Evolutionary conservation across 352 stramenopile genomes (phyloP).

Genomic region (Phytophthora europaea): DNA sequence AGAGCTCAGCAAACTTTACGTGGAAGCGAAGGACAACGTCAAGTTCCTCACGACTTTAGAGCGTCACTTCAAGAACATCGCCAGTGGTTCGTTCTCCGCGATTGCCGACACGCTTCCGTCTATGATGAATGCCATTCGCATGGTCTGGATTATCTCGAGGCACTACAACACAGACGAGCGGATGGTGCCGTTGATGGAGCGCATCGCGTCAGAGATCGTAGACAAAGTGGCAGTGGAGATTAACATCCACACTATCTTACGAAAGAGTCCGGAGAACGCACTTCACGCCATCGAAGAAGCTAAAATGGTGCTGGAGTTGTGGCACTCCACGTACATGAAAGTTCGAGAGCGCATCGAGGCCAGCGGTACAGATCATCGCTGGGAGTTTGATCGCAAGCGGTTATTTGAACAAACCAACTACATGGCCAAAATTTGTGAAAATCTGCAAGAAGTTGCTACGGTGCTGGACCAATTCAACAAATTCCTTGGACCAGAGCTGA

Average conservation of each 20-base stretch:
- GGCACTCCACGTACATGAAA: constrained; percentile 96
- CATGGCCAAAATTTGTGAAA: constrained; percentile 96
- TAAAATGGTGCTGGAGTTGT: constrained; percentile 93
- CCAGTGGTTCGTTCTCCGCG: constrained; percentile 88
- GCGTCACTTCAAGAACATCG: constrained; percentile 97
- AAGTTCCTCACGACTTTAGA: constrained; percentile 98
- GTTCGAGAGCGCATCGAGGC: constrained; percentile 95
- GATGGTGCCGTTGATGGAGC: constrained; percentile 97
- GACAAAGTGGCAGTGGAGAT: constrained; percentile 94
- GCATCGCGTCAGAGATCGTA: constrained; percentile 95
- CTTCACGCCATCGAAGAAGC: constrained; percentile 91
- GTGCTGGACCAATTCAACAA: constrained; percentile 97
- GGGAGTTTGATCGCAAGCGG: constrained; percentile 96
- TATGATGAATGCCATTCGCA: constrained; percentile 98
- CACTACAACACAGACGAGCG: constrained; percentile 98
- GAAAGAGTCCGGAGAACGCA: constrained; percentile 78
- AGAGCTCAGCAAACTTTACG: constrained; percentile 95
- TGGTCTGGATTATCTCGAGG: constrained; percentile 98
- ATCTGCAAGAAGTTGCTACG: constrained; percentile 94
- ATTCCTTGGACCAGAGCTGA: constrained; percentile 96
- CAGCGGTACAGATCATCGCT: constrained; percentile 94
- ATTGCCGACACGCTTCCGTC: constrained; percentile 95
- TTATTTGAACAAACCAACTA: constrained; percentile 98
- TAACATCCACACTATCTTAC: constrained; percentile 93
- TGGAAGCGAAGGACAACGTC: constrained; percentile 97